Percentiles rank a stretch among this genome's conserved stretches.
These are phyloP conservation scores for Pichia gijzeniarum DNA, from an alignment of 805 yeast species.

Conservation along the genomic window DNA sequence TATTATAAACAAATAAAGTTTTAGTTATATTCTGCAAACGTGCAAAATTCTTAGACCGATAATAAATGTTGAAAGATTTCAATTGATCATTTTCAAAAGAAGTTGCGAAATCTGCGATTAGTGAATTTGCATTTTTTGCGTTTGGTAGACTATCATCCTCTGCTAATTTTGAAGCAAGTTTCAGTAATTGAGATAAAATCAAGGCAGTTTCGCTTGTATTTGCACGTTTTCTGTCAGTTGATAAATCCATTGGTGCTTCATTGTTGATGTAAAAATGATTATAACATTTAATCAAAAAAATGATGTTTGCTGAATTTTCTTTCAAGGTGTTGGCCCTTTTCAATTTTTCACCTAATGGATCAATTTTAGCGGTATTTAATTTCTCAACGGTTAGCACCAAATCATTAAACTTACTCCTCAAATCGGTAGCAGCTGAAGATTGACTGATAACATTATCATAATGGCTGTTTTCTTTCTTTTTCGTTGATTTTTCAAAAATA, in stretches of 20 bases:
- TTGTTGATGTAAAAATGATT: constrained; percentile 64
- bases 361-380: constrained; percentile 48
- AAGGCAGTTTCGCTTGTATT: constrained; percentile 50
- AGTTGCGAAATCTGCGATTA: constrained; percentile 69
- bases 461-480: constrained; percentile 58
- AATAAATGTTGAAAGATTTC: constrained; percentile 67
- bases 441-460: constrained; percentile 57
- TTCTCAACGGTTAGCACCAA: constrained; percentile 49
- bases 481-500: constrained; percentile 50
- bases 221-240: constrained; percentile 29
- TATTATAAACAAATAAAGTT: constrained; percentile 72
- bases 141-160: constrained; percentile 42
- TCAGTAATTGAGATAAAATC: constrained; percentile 56
- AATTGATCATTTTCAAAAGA: constrained; percentile 67
- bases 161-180: constrained; percentile 58
- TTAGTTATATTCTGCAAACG: constrained; percentile 72
- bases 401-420: constrained; percentile 41
- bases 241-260: constrained; percentile 47
- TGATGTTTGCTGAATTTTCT: constrained; percentile 65
- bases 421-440: constrained; percentile 34
- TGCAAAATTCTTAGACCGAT: constrained; percentile 58
- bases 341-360: constrained; percentile 64
- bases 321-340: constrained; percentile 64
- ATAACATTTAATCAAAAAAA: constrained; percentile 69
- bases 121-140: constrained; percentile 28